These are phyloP conservation scores for Syzygium oleosum DNA, from an alignment of 345 rosid species.

Conservation along the genomic window DNA sequence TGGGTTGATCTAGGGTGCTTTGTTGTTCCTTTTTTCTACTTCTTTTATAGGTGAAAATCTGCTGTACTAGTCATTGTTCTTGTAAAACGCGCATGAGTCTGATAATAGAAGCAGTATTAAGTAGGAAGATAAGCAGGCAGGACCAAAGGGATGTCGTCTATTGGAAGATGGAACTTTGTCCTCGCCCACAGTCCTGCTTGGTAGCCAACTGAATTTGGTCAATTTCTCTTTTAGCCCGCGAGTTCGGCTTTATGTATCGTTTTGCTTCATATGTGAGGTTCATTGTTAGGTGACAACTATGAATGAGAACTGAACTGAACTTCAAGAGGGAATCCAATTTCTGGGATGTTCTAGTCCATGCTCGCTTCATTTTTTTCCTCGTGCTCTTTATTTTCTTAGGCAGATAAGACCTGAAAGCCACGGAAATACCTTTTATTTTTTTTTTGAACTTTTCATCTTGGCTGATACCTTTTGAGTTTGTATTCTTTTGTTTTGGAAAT, in stretches of 20 bases:
- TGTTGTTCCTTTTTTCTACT: neutral
- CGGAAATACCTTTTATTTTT: neutral
- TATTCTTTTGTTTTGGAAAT: neutral
- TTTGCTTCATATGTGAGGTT: neutral
- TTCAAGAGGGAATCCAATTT: neutral
- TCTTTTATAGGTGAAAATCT: neutral
- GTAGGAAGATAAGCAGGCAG: neutral
- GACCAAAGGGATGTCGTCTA: neutral
- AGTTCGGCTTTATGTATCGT: neutral
- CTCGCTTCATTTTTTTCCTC: neutral
- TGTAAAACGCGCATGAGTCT: neutral
- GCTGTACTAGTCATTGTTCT: neutral
- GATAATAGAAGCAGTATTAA: neutral
- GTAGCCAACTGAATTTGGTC: neutral
- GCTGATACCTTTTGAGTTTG: neutral
- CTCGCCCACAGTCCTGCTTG: neutral
- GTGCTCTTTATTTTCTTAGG: neutral
- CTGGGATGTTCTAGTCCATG: neutral
- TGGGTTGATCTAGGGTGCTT: neutral
- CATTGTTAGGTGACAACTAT: neutral
- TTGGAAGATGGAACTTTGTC: neutral
- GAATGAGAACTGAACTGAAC: neutral
- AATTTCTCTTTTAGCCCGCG: neutral
- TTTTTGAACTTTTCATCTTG: neutral
- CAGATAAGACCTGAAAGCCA: neutral